phyloP scores from a whole-genome alignment of 169 alveolate species.

The Eimeria tenella region DNA sequence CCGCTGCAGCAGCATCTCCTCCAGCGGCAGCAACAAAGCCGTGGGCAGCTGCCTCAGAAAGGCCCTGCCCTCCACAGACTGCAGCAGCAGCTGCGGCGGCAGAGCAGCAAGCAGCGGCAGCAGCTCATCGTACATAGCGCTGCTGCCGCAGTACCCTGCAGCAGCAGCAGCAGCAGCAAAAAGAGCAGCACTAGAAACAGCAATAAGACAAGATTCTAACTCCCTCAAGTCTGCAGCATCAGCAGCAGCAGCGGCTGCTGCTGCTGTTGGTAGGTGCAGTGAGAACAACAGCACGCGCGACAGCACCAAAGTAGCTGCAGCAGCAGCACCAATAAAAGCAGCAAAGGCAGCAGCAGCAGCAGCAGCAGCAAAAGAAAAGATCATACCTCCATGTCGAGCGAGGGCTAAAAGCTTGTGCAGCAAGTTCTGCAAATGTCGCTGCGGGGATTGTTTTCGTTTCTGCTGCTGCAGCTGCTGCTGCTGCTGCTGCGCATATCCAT shows the following conservation, averaged over 20 bases:
- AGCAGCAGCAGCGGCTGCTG: slow-evolving; percentile 11
- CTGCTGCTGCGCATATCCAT: neutral
- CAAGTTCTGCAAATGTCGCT: neutral
- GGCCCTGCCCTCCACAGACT: no score
- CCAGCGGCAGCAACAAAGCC: no score
- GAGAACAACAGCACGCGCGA: no score
- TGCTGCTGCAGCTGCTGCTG: neutral
- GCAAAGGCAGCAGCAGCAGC: neutral
- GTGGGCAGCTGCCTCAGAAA: no score
- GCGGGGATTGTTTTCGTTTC: neutral
- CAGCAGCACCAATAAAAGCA: neutral
- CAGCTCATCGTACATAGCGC: no score
- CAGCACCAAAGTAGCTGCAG: neutral
- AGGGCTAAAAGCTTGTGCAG: neutral
- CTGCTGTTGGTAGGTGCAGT: no score
- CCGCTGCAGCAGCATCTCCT: neutral
- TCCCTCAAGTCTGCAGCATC: neutral
- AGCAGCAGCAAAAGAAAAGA: neutral
- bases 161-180: neutral
- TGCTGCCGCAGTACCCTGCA: no score
- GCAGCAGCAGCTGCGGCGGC: no score
- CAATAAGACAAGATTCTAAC: neutral
- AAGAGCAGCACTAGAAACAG: neutral
- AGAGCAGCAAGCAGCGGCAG: no score
- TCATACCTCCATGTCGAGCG: slow-evolving; percentile 11